Percentiles rank a stretch among this genome's conserved stretches.
phyloP scores from a whole-genome alignment of 495 filamentous ascomycete species.

The Pseudoneurospora amorphoporcata region DNA sequence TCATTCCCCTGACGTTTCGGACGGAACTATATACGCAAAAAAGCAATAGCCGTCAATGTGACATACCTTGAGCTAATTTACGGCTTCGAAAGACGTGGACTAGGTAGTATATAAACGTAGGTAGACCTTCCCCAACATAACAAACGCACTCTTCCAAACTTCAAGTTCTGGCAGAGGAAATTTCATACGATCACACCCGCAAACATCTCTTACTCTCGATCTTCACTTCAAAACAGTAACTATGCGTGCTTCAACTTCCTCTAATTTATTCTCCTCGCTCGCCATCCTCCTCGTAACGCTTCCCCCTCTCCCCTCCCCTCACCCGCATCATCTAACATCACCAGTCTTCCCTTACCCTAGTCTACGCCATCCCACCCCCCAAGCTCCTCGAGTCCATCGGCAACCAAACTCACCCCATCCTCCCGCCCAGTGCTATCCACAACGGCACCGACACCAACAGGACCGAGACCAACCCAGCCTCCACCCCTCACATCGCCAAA shows the following conservation, averaged over 20 bases:
- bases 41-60: background rate
- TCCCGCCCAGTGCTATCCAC: no score
- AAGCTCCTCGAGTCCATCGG: no score
- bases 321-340: background rate
- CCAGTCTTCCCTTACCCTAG: background rate
- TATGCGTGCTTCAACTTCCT: background rate
- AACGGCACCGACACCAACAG: background rate
- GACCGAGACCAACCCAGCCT: background rate
- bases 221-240: background rate
- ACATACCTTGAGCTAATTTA: background rate
- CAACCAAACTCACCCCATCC: no score
- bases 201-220: background rate
- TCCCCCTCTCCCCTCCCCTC: background rate
- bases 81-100: background rate
- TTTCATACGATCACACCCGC: background rate
- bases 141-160: background rate
- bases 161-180: background rate
- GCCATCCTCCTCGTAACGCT: background rate
- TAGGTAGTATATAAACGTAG: background rate
- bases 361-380: background rate
- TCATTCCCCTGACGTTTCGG: background rate
- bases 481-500: background rate
- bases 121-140: background rate
- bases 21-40: background rate
- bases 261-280: no score